Conservation (phyloP, 176 grass and related monocot species). For the Otatea glauca region DNA sequence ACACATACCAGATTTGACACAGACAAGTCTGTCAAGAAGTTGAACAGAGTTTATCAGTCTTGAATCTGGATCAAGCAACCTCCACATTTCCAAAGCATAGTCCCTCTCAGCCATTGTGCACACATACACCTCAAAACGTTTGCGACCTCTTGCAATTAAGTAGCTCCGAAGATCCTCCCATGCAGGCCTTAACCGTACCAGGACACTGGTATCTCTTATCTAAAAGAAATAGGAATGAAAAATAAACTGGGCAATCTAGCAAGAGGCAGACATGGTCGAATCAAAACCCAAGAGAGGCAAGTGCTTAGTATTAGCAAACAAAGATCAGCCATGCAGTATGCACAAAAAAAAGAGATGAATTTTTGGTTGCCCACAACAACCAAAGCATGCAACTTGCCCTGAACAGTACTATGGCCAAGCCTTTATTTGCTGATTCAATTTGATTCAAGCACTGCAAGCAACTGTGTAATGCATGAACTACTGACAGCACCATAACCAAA, state of each 20-base stretch:
- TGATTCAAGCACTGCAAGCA: slow-evolving; percentile 2
- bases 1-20: slow-evolving; percentile 70
- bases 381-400: slow-evolving; percentile 17
- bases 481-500: not conserved
- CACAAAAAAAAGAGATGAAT: not conserved
- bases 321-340: not conserved
- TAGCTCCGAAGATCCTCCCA: slow-evolving; percentile 87
- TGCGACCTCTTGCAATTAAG: slow-evolving; percentile 76
- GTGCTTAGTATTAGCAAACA: not conserved
- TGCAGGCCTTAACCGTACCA: slow-evolving; percentile 73
- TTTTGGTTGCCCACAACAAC: slow-evolving; percentile 4
- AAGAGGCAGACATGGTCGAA: slow-evolving; percentile 32
- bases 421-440: not conserved
- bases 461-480: slow-evolving; percentile 1
- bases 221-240: slow-evolving; percentile 35
- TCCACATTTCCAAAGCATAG: slow-evolving; percentile 90
- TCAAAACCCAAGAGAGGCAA: not conserved
- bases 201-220: slow-evolving; percentile 84
- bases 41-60: slow-evolving; percentile 67
- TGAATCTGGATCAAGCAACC: slow-evolving; percentile 76
- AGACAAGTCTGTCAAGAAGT: slow-evolving; percentile 71
- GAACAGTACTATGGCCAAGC: not conserved
- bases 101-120: slow-evolving; percentile 92
- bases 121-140: slow-evolving; percentile 91
- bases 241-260: slow-evolving; percentile 7